A percentile compares a stretch with the other conserved stretches of the same genome.
These are phyloP conservation scores for Neoboletus brunneissimus DNA, from an alignment of 768 basidiomycete species.

Conservation along the genomic window DNA sequence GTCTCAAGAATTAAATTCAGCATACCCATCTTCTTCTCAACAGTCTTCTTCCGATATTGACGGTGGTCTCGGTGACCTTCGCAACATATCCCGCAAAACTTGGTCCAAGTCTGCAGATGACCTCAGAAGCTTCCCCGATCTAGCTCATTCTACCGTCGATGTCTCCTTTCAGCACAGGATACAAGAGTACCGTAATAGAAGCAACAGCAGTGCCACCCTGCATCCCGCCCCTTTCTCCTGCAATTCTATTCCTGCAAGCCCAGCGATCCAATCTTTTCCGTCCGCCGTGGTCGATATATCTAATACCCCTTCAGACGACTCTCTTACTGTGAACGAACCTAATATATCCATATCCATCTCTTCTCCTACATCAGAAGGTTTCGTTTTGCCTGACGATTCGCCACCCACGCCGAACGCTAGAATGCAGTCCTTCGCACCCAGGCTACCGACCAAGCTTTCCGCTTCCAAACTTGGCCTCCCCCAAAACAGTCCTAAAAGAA, in stretches of 20 bases:
- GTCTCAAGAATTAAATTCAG: slow-evolving; percentile 43
- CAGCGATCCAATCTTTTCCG: slow-evolving; percentile 44
- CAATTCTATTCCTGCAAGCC: slow-evolving; percentile 27
- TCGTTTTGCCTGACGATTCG: slow-evolving; percentile 30
- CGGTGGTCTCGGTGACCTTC: slow-evolving; percentile 60
- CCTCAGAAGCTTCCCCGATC: slow-evolving; percentile 52
- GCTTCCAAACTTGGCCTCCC: slow-evolving; percentile 45
- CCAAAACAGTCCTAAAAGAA: slow-evolving; percentile 55
- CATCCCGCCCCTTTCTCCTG: slow-evolving; percentile 36
- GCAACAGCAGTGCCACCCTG: slow-evolving; percentile 53
- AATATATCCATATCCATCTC: slow-evolving; percentile 51
- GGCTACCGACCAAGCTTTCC: slow-evolving; percentile 65
- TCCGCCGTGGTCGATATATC: slow-evolving; percentile 23
- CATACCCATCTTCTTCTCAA: slow-evolving; percentile 30
- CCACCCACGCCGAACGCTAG: slow-evolving; percentile 54
- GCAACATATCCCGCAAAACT: slow-evolving; percentile 62
- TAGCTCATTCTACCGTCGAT: slow-evolving; percentile 38
- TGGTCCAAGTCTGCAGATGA: slow-evolving; percentile 86
- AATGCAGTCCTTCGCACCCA: slow-evolving; percentile 70
- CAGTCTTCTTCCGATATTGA: slow-evolving; percentile 30
- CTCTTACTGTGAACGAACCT: slow-evolving; percentile 20
- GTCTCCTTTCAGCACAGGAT: slow-evolving; percentile 56
- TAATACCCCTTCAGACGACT: slow-evolving; percentile 21
- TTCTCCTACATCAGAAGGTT: slow-evolving; percentile 39
- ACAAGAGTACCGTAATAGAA: slow-evolving; percentile 63